phyloP scores from a whole-genome alignment of 805 yeast species.

The Hanseniaspora meyeri region DNA sequence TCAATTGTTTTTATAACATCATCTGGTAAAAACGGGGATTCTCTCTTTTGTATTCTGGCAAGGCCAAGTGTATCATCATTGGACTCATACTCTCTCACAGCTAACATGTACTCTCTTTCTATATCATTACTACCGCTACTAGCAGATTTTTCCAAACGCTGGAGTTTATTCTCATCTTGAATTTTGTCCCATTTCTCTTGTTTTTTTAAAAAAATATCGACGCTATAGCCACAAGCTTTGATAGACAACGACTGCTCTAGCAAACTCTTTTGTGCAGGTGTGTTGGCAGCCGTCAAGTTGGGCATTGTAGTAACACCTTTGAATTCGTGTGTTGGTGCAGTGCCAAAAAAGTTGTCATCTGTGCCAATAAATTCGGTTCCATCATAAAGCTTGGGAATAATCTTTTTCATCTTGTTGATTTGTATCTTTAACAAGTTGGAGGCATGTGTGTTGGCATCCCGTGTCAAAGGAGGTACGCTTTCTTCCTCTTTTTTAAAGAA shows the following conservation, averaged over 20 bases:
- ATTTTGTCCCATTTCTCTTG: not conserved
- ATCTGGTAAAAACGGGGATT: constrained; percentile 9
- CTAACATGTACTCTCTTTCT: not conserved
- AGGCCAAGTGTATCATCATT: constrained; percentile 1
- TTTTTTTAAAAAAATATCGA: not conserved
- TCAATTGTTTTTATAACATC: not conserved
- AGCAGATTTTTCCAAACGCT: not conserved
- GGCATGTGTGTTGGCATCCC: not conserved
- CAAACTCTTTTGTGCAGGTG: not conserved
- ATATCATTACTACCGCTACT: not conserved
- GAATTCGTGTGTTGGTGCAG: not conserved
- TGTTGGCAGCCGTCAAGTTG: not conserved
- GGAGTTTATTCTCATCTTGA: not conserved
- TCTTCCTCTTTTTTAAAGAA: constrained; percentile 7
- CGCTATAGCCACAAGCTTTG: not conserved
- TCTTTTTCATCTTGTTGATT: not conserved
- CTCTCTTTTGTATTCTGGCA: not conserved
- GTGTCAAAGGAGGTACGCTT: not conserved
- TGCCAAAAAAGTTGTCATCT: not conserved
- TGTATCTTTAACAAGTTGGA: not conserved
- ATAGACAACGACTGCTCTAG: not conserved
- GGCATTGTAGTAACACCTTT: not conserved
- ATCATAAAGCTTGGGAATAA: not conserved
- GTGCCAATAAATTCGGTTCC: not conserved
- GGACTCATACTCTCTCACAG: not conserved